Conservation (phyloP, 768 basidiomycete species). For the Lentinula sp. region DNA sequence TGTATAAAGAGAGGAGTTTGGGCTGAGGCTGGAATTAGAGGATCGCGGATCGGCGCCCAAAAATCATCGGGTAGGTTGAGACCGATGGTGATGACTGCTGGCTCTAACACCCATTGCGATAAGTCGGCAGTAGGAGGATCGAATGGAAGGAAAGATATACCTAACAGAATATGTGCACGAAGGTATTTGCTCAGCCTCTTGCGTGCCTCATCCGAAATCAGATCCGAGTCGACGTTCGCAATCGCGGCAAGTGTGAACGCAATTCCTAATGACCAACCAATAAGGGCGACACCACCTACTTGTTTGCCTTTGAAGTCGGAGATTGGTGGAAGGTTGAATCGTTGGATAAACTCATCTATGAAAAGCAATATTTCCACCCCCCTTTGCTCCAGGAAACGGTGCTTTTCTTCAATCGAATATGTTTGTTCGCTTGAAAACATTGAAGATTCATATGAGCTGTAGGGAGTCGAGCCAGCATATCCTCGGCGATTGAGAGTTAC, state of each 20-base stretch:
- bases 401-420: constrained; percentile 17
- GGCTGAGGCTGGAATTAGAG: constrained; percentile 15
- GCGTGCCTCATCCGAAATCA: constrained; percentile 13
- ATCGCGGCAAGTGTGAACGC: constrained; percentile 17
- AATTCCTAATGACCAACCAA: constrained; percentile 31
- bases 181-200: constrained; percentile 14
- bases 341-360: constrained; percentile 23
- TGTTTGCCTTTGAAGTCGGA: background rate
- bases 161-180: constrained; percentile 20
- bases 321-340: constrained; percentile 18
- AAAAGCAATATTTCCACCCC: constrained; percentile 27
- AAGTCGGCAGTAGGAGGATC: background rate
- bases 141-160: constrained; percentile 11
- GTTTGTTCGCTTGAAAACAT: constrained; percentile 4
- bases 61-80: constrained; percentile 14
- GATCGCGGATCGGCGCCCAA: constrained; percentile 20
- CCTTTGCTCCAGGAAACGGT: constrained; percentile 18
- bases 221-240: constrained; percentile 10
- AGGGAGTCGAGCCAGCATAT: constrained; percentile 29
- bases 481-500: constrained; percentile 29
- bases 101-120: constrained; percentile 12
- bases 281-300: constrained; percentile 21
- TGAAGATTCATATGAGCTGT: constrained; percentile 18
- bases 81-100: constrained; percentile 20
- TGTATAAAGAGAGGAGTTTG: constrained; percentile 17